A percentile compares a stretch with the other conserved stretches of the same genome.
These are phyloP conservation scores for Hygrocybe coccinea DNA, from an alignment of 768 basidiomycete species.

Conservation along the genomic window DNA sequence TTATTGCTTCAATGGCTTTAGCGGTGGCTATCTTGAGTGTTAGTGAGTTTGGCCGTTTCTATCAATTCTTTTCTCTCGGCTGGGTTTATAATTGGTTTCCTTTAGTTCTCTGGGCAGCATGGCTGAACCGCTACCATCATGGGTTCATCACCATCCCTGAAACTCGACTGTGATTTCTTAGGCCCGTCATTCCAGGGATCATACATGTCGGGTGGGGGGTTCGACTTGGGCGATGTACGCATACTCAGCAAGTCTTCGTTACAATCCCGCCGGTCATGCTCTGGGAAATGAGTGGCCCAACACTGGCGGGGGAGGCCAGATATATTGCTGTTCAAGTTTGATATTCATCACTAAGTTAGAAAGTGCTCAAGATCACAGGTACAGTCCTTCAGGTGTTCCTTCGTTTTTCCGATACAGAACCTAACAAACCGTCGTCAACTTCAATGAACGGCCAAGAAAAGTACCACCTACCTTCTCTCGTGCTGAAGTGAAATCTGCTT, in stretches of 20 bases:
- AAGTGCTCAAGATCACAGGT: not conserved
- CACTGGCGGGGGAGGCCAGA: too few species aligned
- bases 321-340: conserved; percentile 58
- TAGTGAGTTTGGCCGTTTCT: conserved; percentile 32
- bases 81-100: not conserved
- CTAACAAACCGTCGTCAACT: conserved; percentile 31
- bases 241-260: too few species aligned
- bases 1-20: conserved; percentile 45
- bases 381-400: conserved; percentile 67
- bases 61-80: conserved; percentile 3
- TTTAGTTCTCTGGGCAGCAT: conserved; percentile 27
- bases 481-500: conserved; percentile 84
- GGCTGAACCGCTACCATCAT: conserved; percentile 39
- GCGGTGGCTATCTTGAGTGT: conserved; percentile 44
- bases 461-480: conserved; percentile 77
- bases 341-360: conserved; percentile 47
- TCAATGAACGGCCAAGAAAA: not conserved
- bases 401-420: conserved; percentile 96
- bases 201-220: too few species aligned
- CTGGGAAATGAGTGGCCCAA: too few species aligned
- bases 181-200: too few species aligned
- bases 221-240: too few species aligned
- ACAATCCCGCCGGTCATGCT: too few species aligned
- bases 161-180: too few species aligned
- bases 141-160: conserved; percentile 46